Conservation (phyloP, 2,329 filamentous ascomycete genomes). For the Colletotrichum sp. region DNA sequence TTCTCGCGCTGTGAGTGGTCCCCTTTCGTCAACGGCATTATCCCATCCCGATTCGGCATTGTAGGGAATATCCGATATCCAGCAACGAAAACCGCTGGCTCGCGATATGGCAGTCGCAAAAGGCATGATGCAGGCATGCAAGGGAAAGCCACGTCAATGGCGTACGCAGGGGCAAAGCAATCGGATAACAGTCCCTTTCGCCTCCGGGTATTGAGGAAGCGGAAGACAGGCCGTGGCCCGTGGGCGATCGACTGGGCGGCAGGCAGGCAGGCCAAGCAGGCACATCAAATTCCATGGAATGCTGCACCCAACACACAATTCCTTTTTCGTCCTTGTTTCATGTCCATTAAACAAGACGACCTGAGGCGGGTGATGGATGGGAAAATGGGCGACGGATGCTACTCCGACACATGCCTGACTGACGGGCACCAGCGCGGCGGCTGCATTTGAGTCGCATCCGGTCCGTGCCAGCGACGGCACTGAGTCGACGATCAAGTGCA, state of each 20-base stretch:
- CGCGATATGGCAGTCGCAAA: neutral
- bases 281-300: neutral
- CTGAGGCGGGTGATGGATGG: neutral
- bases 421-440: neutral
- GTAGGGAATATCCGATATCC: neutral
- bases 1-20: constrained; percentile 1
- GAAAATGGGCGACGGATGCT: neutral
- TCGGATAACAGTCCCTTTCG: neutral
- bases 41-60: neutral
- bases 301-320: neutral
- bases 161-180: neutral
- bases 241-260: neutral
- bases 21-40: constrained; percentile 2
- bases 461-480: constrained; percentile 7
- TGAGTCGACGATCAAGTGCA: constrained; percentile 15
- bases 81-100: neutral
- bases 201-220: neutral
- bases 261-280: neutral
- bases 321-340: neutral
- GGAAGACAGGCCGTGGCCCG: neutral
- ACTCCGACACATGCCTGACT: constrained; percentile 4
- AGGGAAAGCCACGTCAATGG: neutral
- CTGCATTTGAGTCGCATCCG: constrained; percentile 9
- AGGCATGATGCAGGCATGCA: neutral
- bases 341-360: constrained; percentile 5